phyloP scores from a whole-genome alignment of 169 alveolate genomes.

The Cryptosporidium ryanae region DNA sequence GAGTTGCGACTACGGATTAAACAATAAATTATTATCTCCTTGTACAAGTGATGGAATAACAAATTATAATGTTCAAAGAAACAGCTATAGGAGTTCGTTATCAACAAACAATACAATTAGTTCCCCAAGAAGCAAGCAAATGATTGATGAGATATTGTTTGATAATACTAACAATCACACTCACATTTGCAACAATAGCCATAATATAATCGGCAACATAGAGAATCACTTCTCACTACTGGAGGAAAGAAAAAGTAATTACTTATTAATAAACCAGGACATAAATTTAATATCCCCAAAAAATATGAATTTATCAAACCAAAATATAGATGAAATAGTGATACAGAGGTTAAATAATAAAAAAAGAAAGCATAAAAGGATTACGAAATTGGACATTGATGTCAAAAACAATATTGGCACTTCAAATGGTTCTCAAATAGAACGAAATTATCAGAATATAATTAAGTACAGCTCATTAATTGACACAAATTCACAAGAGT shows the following conservation, averaged over 20 bases:
- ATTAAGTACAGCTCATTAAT: conserved; percentile 31
- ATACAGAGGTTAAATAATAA: conserved; percentile 31
- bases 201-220: background rate
- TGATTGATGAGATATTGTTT: conserved; percentile 17
- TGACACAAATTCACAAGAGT: conserved; percentile 66
- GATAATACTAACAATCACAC: conserved; percentile 9
- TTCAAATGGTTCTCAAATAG: background rate
- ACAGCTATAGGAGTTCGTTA: conserved; percentile 23
- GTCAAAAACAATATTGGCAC: background rate
- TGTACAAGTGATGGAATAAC: conserved; percentile 20
- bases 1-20: conserved; percentile 7
- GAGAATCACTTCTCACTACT: background rate
- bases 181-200: conserved; percentile 2
- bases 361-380: conserved; percentile 28
- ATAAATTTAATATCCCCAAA: background rate
- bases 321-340: conserved; percentile 32
- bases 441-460: conserved; percentile 6
- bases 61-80: background rate
- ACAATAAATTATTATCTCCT: conserved; percentile 36
- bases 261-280: conserved; percentile 6
- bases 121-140: conserved; percentile 51
- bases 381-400: conserved; percentile 34
- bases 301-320: conserved; percentile 1
- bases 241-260: background rate
- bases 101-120: conserved; percentile 63